Conservation (phyloP, 1,284 basidiomycete species). For the Ceratorhiza oryzae-sativae region DNA sequence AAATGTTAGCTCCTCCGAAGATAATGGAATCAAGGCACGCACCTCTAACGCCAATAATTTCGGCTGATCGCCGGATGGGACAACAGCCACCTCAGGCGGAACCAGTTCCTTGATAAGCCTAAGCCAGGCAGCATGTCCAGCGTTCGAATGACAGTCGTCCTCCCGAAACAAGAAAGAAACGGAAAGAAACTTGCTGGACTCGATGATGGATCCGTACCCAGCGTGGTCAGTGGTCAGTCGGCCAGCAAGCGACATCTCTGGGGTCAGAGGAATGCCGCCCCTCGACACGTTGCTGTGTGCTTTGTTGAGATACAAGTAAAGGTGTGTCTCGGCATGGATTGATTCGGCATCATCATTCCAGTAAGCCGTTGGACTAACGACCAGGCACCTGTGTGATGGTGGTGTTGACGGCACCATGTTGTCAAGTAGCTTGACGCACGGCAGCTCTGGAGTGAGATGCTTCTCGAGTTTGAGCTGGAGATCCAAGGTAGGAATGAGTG, state of each 20-base stretch:
- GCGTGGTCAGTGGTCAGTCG: constrained; percentile 53
- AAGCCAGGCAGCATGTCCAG: constrained; percentile 69
- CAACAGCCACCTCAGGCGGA: constrained; percentile 55
- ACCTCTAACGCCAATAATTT: constrained; percentile 75
- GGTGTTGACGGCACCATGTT: constrained; percentile 28
- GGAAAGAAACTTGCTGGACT: constrained; percentile 67
- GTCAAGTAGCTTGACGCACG: constrained; percentile 34
- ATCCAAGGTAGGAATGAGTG: constrained; percentile 66
- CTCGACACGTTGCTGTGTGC: constrained; percentile 60
- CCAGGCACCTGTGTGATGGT: constrained; percentile 59
- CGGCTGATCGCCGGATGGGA: constrained; percentile 63
- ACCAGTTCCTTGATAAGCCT: constrained; percentile 62
- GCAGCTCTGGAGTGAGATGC: constrained; percentile 51
- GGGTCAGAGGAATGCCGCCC: constrained; percentile 66
- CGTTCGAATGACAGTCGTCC: constrained; percentile 67
- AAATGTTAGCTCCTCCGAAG: background rate
- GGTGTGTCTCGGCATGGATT: constrained; percentile 62
- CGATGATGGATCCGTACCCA: constrained; percentile 61
- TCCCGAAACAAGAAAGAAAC: constrained; percentile 81
- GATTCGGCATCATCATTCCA: constrained; percentile 69
- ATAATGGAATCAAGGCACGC: constrained; percentile 44
- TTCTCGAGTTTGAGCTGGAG: constrained; percentile 65
- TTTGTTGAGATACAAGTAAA: constrained; percentile 64
- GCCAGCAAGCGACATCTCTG: constrained; percentile 78
- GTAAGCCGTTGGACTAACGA: constrained; percentile 74